A percentile compares a stretch with the other conserved stretches of the same genome.
Conservation (phyloP, 1,139 yeast species). For the Debaryomyces sp. region DNA sequence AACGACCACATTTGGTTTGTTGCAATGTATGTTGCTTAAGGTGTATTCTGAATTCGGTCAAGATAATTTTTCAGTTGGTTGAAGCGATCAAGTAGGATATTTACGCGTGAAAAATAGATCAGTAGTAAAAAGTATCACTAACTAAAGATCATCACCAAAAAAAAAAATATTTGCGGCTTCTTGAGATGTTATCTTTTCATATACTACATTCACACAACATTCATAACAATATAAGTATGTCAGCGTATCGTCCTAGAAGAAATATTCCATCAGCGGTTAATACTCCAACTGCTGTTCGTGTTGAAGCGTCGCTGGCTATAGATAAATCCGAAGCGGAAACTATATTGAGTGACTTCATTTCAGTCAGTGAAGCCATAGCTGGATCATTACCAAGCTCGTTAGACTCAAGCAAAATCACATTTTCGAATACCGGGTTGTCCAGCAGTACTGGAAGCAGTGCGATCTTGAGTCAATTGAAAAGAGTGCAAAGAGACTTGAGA, state of each 20-base stretch:
- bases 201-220: not conserved
- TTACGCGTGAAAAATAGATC: not conserved
- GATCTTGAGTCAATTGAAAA: conserved; percentile 58
- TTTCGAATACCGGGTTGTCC: conserved; percentile 21
- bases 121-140: conserved; percentile 9
- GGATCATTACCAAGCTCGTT: conserved; percentile 21
- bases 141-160: conserved; percentile 6
- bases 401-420: conserved; percentile 1
- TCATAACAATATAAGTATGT: conserved; percentile 19
- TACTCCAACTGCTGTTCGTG: conserved; percentile 49
- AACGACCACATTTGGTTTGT: conserved; percentile 1
- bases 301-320: conserved; percentile 30
- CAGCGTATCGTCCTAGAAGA: conserved; percentile 39
- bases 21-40: not conserved
- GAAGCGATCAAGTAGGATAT: not conserved
- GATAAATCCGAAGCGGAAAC: conserved; percentile 47
- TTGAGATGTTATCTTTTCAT: not conserved
- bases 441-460: conserved; percentile 33
- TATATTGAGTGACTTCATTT: conserved; percentile 49
- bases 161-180: conserved; percentile 10
- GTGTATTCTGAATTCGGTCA: not conserved
- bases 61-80: conserved; percentile 1
- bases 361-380: conserved; percentile 34
- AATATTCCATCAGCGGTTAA: conserved; percentile 48
- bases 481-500: conserved; percentile 71